Evolutionary conservation across 1,284 basidiomycete species (phyloP), one percentile per base, ranked within the genome.

Genomic region (Trichosporon asahii): DNA sequence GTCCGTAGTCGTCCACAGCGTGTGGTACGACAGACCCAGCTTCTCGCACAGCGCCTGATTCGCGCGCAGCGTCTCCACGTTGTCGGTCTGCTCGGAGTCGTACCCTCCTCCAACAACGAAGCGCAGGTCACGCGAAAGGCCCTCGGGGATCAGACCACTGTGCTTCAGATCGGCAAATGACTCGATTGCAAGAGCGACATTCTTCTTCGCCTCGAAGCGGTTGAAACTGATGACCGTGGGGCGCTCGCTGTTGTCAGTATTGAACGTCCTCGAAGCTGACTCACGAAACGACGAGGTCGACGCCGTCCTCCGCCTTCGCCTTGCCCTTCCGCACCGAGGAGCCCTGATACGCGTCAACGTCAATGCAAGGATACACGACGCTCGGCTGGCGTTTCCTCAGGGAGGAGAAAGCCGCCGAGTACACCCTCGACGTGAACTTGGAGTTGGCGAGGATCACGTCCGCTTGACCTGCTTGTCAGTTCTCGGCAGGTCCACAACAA

Each of bases 151-250:
- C 1, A 77, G 67, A 6, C 61, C 68, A 21, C 74, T 73, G 15
- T 65, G 69, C 66, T 72, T 74, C 7, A 83, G 66, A 11, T 71
- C 66, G 0, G 78, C 77, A 66, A 96, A 98, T 0, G 95, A 86
- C 60, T 90, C 85, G 29, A 99, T 85, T 0, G 95, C 95, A 1
- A 99, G 85, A 0, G 88, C 88, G 0, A 88, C 87, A 75, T 99
- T 96, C 85, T 99, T 99, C 86, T 98, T 99, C 73, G 88, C 89
- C 84, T 99, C 96, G 78, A 97, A 99, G 0, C 96, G 91, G 80
- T 99, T 99, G 66, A 99, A 85, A 0, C 95, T 98, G 0, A 98
- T 77, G 1, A 99, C 82, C 0, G 91, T 94, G 1, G 91, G 92
- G 3, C 87, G 86, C 40, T 88, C 81, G 25, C 93, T 95, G 78